Base-by-base conservation (phyloP, 768 basidiomycete species). In the Goffeauzyma gilvescens region DNA sequence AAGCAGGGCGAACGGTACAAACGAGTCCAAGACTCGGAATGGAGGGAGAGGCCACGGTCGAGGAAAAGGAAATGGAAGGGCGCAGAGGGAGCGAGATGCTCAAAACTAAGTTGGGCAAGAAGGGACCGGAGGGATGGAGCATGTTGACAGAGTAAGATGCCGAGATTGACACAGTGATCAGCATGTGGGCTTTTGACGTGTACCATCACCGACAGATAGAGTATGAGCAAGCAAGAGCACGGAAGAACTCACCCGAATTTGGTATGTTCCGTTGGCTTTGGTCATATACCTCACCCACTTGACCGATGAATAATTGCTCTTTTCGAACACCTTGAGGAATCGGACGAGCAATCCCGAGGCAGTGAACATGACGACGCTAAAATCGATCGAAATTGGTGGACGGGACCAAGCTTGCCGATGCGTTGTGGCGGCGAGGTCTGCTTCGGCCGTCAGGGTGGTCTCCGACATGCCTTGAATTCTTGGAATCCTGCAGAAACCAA, bases 261-360 rank as follows among this genome's bases (percentile, higher is more conserved):
- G 89, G 66, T 96, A 96, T 3, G 76, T 69, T 36, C 90, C 87
- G 55, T 78, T 87, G 5, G 86, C 84, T 65, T 89, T 90, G 18
- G 86, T 86, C 44, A 93, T 72, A 59, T 90, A 93, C 41, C 87
- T 69, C 30, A 90, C 87, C 87, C 87, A 90, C 63, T 90, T 90
- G 46, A 93, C 76, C 52, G 84, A 87, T 50, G 86, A 77, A 59
- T 96, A 96, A 50, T 76, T 83, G 60, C 73, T 75, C 72, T 85
- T 93, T 69, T 96, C 93, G 53, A 95, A 96, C 14, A 98, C 90
- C 63, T 95, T 96, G 58, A 98, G 66, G 72, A 95, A 98, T 41
- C 90, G 75, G 32, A 98, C 93, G 38, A 90, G 80, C 55, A 98
- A 63, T 2, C 93, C 93, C 9, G 90, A 95, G 9, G 93, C 73